Percentiles rank a stretch among this genome's conserved stretches.
Conservation (phyloP, 345 rosid genomes). For the Salix dunnii region DNA sequence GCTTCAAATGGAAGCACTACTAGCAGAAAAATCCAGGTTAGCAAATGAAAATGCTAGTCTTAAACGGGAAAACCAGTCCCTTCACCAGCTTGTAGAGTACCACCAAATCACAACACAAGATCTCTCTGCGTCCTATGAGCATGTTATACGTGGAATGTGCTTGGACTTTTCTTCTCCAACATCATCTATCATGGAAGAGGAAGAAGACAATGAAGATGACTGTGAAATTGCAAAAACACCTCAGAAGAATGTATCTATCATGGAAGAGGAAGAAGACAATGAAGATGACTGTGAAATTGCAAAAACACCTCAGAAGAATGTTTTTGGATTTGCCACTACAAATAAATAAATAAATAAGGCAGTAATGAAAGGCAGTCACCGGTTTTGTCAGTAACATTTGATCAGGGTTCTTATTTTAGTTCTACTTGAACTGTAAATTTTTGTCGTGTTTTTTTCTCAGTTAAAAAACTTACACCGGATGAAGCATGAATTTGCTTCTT, state of each 20-base stretch:
- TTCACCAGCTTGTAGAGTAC: slow-evolving; percentile 76
- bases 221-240: neutral
- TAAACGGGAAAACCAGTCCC: slow-evolving; percentile 82
- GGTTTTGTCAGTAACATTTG: neutral
- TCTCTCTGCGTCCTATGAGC: slow-evolving; percentile 73
- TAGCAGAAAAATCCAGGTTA: slow-evolving; percentile 81
- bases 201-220: slow-evolving; percentile 18
- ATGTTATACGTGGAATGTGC: slow-evolving; percentile 56
- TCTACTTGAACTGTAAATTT: slow-evolving; percentile 1
- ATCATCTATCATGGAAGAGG: slow-evolving; percentile 9
- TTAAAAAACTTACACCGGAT: too few species aligned
- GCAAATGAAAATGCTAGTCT: slow-evolving; percentile 81
- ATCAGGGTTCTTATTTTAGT: neutral
- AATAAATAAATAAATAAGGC: slow-evolving; percentile 3
- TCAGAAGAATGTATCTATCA: neutral
- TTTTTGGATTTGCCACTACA: slow-evolving; percentile 31
- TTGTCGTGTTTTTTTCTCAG: neutral
- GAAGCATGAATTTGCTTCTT: neutral
- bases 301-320: slow-evolving; percentile 12
- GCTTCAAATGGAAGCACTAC: slow-evolving; percentile 85
- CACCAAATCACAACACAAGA: slow-evolving; percentile 79
- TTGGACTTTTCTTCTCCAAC: slow-evolving; percentile 80
- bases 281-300: slow-evolving; percentile 11
- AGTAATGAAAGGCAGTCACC: neutral
- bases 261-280: too few species aligned